Conservation (phyloP, 441 rosid species). For the Adansonia grandidieri region DNA sequence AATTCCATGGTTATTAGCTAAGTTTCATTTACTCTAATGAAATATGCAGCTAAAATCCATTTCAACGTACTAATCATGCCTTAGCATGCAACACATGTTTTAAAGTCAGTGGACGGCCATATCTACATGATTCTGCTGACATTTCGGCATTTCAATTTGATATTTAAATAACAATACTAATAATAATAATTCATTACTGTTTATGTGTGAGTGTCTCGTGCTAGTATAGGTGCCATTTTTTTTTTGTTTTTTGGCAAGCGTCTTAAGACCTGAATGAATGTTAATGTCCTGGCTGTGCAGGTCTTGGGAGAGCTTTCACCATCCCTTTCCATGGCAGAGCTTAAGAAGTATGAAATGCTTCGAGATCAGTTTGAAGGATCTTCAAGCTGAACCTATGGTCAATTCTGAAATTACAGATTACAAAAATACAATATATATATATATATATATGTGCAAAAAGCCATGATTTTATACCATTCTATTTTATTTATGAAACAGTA, state of each 20-base stretch:
- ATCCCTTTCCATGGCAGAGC: constrained; percentile 85
- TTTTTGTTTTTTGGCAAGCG: background rate
- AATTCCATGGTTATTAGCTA: background rate
- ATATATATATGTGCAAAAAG: background rate
- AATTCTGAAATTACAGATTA: background rate
- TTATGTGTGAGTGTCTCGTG: background rate
- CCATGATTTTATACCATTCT: background rate
- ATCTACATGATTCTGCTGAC: background rate
- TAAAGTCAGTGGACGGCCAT: background rate
- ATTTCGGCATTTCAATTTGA: constrained; percentile 2
- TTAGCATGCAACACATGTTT: background rate
- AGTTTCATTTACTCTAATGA: background rate
- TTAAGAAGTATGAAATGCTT: constrained; percentile 78
- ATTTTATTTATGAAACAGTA: background rate
- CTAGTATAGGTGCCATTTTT: background rate
- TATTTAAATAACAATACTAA: background rate
- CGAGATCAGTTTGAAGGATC: constrained; percentile 80
- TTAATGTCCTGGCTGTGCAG: constrained; percentile 41
- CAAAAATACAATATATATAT: background rate
- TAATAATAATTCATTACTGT: background rate
- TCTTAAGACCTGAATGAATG: background rate
- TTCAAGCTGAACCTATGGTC: constrained; percentile 22
- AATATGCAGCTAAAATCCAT: background rate
- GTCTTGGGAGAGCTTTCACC: constrained; percentile 85
- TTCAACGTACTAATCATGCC: constrained; percentile 3